These are phyloP conservation scores for Skeletonema marinoi DNA, from an alignment of 108 stramenopile genomes.

Conservation along the genomic window DNA sequence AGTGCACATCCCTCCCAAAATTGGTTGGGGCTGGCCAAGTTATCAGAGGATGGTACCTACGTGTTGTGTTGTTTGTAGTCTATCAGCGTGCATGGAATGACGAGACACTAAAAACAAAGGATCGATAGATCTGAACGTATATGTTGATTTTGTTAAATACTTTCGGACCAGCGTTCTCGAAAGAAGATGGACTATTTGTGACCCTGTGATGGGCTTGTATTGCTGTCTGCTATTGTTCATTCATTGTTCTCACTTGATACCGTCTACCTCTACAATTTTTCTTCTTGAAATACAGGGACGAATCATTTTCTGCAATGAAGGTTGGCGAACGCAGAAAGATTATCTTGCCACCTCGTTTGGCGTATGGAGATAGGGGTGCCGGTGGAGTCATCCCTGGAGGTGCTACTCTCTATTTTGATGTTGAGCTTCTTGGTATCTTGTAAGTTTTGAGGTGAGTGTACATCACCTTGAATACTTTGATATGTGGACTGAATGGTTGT, in stretches of 20 bases:
- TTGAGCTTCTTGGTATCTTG: constrained; percentile 80
- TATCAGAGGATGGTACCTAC: constrained; percentile 82
- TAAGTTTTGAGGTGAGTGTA: constrained; percentile 61
- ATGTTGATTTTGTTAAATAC: no score
- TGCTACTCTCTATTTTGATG: constrained; percentile 95
- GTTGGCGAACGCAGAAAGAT: constrained; percentile 92
- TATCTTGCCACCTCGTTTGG: constrained; percentile 85
- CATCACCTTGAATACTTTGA: constrained; percentile 12
- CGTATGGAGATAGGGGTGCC: constrained; percentile 91
- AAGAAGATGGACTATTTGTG: no score
- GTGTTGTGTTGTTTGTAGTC: no score
- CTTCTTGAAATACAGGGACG: constrained; percentile 35
- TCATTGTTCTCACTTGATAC: no score
- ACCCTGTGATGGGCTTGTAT: no score
- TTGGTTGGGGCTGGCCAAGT: constrained; percentile 92
- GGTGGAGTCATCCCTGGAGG: constrained; percentile 92
- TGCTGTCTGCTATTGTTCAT: no score
- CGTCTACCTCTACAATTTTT: no score
- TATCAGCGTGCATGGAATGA: no score
- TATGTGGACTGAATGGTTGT: not conserved
- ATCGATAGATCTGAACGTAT: no score
- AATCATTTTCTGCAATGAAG: constrained; percentile 83
- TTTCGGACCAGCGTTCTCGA: no score
- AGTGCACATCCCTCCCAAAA: no score
- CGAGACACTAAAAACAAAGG: no score